Evolutionary conservation across 768 basidiomycete species (phyloP).

Genomic region (Agrocybe praecox): DNA sequence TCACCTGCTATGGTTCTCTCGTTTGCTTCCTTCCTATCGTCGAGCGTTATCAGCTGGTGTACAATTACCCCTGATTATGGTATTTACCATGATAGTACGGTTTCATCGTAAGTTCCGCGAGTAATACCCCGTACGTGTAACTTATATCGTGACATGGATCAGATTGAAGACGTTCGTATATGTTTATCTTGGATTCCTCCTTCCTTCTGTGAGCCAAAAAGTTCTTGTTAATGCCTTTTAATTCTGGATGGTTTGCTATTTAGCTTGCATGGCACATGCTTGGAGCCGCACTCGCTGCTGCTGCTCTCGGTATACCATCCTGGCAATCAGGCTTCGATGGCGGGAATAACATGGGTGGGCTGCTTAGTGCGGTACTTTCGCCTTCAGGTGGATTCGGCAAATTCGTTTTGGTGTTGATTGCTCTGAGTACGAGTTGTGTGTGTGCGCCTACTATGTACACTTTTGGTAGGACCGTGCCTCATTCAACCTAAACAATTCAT

Average conservation of each 20-base stretch:
- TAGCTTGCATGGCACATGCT: slow-evolving; percentile 50
- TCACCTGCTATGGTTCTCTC: slow-evolving; percentile 33
- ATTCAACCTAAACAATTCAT: no score
- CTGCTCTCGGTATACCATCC: slow-evolving; percentile 52
- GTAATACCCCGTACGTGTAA: background rate
- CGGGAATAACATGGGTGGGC: slow-evolving; percentile 61
- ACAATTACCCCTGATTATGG: slow-evolving; percentile 47
- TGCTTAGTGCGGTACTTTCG: slow-evolving; percentile 60
- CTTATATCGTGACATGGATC: background rate
- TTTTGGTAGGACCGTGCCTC: slow-evolving; percentile 45
- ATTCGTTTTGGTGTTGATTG: slow-evolving; percentile 70
- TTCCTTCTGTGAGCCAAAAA: slow-evolving; percentile 54
- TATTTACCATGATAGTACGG: slow-evolving; percentile 38
- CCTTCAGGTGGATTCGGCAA: slow-evolving; percentile 70
- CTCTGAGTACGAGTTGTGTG: slow-evolving; percentile 74
- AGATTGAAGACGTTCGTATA: slow-evolving; percentile 64
- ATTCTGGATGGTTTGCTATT: slow-evolving; percentile 12
- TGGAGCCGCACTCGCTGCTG: slow-evolving; percentile 68
- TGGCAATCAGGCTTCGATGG: slow-evolving; percentile 58
- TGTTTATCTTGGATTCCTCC: slow-evolving; percentile 64
- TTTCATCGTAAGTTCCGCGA: slow-evolving; percentile 27
- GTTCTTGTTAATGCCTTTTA: background rate
- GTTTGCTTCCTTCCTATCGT: slow-evolving; percentile 39
- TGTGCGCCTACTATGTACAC: slow-evolving; percentile 81
- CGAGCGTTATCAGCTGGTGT: slow-evolving; percentile 41